Conservation (phyloP, 305 asterid species). For the Solanum chacoense region DNA sequence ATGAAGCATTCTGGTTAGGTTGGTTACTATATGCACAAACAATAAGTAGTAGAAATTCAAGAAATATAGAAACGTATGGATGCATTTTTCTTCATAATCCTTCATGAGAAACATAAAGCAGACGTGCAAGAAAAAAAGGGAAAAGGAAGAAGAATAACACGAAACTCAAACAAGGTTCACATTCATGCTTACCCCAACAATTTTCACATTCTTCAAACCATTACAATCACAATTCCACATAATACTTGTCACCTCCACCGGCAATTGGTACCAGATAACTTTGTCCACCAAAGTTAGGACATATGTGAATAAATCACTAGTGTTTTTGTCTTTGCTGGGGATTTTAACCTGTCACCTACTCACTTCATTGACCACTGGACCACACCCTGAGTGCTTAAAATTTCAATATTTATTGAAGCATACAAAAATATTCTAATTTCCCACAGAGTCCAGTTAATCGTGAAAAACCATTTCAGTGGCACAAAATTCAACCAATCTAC, state of each 20-base stretch:
- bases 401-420: background rate
- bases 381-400: background rate
- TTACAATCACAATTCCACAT: background rate
- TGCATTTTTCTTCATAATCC: background rate
- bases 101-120: background rate
- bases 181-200: background rate
- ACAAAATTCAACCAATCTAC: background rate
- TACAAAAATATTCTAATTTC: background rate
- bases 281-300: background rate
- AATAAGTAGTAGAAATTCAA: background rate
- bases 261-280: background rate
- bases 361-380: background rate
- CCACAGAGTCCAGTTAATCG: background rate
- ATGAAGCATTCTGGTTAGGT: constrained; percentile 5
- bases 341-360: background rate
- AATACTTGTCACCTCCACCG: background rate
- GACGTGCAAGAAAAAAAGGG: background rate
- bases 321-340: background rate
- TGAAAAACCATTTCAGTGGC: background rate
- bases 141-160: background rate
- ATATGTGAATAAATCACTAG: background rate
- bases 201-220: background rate
- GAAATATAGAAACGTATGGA: background rate
- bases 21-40: constrained; percentile 1
- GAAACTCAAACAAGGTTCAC: background rate